Evolutionary conservation across 1,139 yeast genomes (phyloP), one percentile per base, ranked within the genome.

Genomic region (Debaryomyces udenii): DNA sequence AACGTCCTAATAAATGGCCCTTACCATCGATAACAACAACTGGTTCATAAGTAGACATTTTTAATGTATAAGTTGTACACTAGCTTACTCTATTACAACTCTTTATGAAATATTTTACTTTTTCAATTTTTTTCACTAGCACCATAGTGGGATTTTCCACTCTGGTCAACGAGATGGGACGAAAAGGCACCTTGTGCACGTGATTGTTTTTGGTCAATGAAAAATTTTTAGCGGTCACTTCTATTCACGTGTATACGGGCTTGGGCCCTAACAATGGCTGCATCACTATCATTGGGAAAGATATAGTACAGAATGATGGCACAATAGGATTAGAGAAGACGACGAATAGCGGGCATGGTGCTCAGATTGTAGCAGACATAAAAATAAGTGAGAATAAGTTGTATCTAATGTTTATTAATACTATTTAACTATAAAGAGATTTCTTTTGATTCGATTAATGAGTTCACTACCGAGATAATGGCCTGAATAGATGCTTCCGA

Each of bases 1-100:
- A 89, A 83, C 99, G 97, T 78, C 99, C 99, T 74, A 93, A 86
- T 71, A 93, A 87, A 79, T 93, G 99, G 76, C 98, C 99, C 90
- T 93, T 91, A 81, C 94, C 96, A 80, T 87, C 96, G 81, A 87
- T 84, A 76, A 89, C 96, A 81, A 89, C 88, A 81, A 89, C 96
- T 78, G 94, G 91, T 81, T 88, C 94, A 75, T 83, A 88, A 73
- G 87, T 80, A 79, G 93, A 86, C 96, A 87, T 88, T 62, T 45
- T 39, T 28, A 24, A 34, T 31, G 31, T 31, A 31, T 39, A 28
- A 35, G 42, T 39, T 35, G 42, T 34, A 28, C 26, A 34, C 42
- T 39, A 26, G 37, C 30, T 26, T 34, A 26, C 7, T 18, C 24
- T 26, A 11, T 27, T 14, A 26, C 29, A 34, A 34, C 27, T 34